Conservation (phyloP, 176 grass and related monocot species). For the Carex littledalei region DNA sequence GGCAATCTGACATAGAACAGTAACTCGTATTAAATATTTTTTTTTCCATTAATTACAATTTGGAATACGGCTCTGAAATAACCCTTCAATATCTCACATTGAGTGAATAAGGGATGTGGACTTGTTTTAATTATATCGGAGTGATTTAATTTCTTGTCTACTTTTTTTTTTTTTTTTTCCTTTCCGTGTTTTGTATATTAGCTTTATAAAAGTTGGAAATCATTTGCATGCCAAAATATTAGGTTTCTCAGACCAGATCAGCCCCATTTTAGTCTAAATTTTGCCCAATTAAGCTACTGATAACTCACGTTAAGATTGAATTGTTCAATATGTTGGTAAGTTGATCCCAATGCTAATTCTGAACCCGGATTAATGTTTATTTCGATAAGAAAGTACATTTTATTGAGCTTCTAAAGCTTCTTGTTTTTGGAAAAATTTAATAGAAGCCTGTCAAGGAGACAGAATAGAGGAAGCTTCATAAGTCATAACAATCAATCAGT, state of each 20-base stretch:
- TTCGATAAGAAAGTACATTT: neutral
- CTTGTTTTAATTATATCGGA: neutral
- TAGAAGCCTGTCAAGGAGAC: slow-evolving; percentile 25
- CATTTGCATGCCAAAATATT: neutral
- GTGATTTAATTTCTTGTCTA: neutral
- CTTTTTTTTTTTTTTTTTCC: neutral
- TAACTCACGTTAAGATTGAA: neutral
- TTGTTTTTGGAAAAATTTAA: slow-evolving; percentile 17
- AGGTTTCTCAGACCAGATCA: neutral
- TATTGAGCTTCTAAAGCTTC: neutral
- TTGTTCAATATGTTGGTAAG: neutral
- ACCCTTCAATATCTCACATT: neutral
- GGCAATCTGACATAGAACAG: slow-evolving; percentile 20
- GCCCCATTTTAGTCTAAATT: neutral
- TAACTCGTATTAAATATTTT: slow-evolving; percentile 14
- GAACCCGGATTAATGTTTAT: neutral
- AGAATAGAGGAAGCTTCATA: slow-evolving; percentile 45
- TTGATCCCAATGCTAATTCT: neutral
- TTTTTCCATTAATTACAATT: neutral
- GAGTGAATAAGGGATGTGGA: neutral
- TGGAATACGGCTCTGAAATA: neutral
- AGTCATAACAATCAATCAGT: neutral
- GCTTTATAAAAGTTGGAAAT: neutral
- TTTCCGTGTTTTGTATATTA: neutral
- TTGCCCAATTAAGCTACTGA: neutral